phyloP scores from a whole-genome alignment of 2,329 filamentous ascomycete species.

The Lithohypha guttulata region DNA sequence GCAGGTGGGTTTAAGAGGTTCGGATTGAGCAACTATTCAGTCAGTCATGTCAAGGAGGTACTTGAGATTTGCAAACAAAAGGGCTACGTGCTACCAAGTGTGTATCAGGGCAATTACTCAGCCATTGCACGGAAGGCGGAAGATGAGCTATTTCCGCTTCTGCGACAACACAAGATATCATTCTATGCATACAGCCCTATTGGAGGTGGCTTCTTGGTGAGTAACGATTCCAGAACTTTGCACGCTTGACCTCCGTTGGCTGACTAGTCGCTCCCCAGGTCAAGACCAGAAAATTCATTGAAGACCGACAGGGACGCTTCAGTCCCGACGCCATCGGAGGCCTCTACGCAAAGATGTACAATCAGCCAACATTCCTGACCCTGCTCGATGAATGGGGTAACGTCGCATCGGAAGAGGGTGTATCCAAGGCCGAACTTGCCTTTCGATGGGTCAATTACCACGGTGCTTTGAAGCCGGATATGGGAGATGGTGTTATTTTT shows the following conservation, averaged over 20 bases:
- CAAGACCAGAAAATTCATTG: conserved; percentile 24
- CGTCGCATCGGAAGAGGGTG: conserved; percentile 20
- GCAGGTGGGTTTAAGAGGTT: conserved; percentile 35
- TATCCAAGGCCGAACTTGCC: conserved; percentile 27
- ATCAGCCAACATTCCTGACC: conserved; percentile 3
- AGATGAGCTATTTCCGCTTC: conserved; percentile 27
- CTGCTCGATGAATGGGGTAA: conserved; percentile 25
- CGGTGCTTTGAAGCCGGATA: conserved; percentile 22
- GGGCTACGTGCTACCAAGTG: conserved; percentile 29
- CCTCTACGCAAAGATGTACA: conserved; percentile 6
- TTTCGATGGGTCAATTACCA: conserved; percentile 29
- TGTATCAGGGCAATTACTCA: conserved; percentile 34
- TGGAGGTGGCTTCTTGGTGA: conserved; percentile 28
- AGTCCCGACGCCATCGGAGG: background rate
- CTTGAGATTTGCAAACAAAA: conserved; percentile 32
- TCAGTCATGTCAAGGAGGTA: conserved; percentile 33
- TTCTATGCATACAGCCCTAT: conserved; percentile 25
- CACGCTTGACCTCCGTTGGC: background rate
- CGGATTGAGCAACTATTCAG: conserved; percentile 36
- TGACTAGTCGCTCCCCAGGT: conserved; percentile 10
- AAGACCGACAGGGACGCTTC: conserved; percentile 12
- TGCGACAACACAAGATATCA: conserved; percentile 26
- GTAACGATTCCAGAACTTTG: conserved; percentile 11
- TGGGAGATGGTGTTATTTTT: conserved; percentile 26
- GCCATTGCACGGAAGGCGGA: conserved; percentile 29